Conservation (phyloP, 1,284 basidiomycete genomes). For the Sanghuangporus sanghuang region DNA sequence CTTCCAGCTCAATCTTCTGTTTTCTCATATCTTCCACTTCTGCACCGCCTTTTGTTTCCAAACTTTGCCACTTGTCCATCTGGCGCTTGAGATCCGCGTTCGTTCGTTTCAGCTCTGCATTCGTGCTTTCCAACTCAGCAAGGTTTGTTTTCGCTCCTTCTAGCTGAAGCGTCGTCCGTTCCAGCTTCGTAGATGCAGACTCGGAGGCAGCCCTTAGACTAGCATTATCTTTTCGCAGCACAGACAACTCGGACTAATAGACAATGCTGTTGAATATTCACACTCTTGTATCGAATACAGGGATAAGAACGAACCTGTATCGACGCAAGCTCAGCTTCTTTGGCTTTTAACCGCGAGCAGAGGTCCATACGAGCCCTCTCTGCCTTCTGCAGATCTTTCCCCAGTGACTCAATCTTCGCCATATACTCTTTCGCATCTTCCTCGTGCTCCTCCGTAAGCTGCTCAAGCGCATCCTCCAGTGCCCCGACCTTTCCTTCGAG, state of each 20-base stretch:
- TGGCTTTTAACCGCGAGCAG: neutral
- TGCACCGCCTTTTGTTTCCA: conserved; percentile 58
- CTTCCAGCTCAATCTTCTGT: conserved; percentile 50
- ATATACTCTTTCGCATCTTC: conserved; percentile 25
- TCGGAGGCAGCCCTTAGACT: conserved; percentile 42
- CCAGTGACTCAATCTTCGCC: conserved; percentile 26
- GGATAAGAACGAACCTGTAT: conserved; percentile 4
- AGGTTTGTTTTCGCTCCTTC: conserved; percentile 50
- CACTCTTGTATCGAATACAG: conserved; percentile 27
- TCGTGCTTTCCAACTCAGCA: conserved; percentile 47
- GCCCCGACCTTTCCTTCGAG: conserved; percentile 37
- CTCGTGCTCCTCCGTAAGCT: conserved; percentile 28
- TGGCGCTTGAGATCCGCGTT: conserved; percentile 54
- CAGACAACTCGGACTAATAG: conserved; percentile 31
- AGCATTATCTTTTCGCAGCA: conserved; percentile 42
- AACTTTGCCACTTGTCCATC: conserved; percentile 58
- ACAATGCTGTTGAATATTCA: neutral
- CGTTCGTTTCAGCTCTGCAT: conserved; percentile 51
- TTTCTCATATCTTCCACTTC: conserved; percentile 53
- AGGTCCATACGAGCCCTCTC: neutral
- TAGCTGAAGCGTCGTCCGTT: conserved; percentile 51
- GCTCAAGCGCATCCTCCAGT: conserved; percentile 36
- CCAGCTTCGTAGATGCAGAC: conserved; percentile 44
- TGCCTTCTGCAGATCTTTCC: conserved; percentile 11
- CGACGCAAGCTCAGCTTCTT: conserved; percentile 7